Evolutionary conservation across 108 stramenopile genomes (phyloP).

Genomic region (Nitzschia inconspicua): DNA sequence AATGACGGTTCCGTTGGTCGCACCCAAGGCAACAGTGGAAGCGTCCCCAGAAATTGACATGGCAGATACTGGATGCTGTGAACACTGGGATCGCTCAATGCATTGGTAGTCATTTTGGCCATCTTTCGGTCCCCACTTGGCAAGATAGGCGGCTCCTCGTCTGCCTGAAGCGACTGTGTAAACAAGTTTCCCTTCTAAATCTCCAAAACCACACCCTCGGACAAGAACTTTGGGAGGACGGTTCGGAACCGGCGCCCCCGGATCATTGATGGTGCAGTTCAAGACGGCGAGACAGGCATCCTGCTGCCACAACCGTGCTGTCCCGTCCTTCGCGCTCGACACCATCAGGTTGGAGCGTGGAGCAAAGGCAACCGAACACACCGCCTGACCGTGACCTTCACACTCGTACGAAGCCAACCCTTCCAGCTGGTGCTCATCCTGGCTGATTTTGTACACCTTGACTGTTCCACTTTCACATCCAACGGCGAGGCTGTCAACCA

Average conservation of each 20-base stretch:
- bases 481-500: conserved; percentile 48
- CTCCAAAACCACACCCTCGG: conserved; percentile 79
- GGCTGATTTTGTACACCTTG: conserved; percentile 44
- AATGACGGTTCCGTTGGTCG: conserved; percentile 62
- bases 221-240: conserved; percentile 63
- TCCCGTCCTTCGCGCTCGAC: conserved; percentile 81
- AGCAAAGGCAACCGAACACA: conserved; percentile 61
- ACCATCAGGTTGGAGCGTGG: conserved; percentile 37
- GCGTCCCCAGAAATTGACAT: conserved; percentile 67
- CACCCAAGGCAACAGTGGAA: conserved; percentile 55
- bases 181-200: conserved; percentile 64
- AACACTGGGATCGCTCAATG: conserved; percentile 47
- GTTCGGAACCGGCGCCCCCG: conserved; percentile 56
- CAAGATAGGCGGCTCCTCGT: conserved; percentile 63
- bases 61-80: conserved; percentile 69
- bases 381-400: conserved; percentile 66
- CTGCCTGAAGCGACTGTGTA: conserved; percentile 74
- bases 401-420: conserved; percentile 25
- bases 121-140: conserved; percentile 39
- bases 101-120: conserved; percentile 18
- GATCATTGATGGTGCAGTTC: conserved; percentile 43
- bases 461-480: conserved; percentile 78
- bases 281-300: conserved; percentile 25
- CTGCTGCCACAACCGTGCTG: conserved; percentile 61
- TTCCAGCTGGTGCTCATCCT: conserved; percentile 23